These are phyloP conservation scores for Penicillium cinerascens DNA, from an alignment of 495 filamentous ascomycete species.

Conservation along the genomic window DNA sequence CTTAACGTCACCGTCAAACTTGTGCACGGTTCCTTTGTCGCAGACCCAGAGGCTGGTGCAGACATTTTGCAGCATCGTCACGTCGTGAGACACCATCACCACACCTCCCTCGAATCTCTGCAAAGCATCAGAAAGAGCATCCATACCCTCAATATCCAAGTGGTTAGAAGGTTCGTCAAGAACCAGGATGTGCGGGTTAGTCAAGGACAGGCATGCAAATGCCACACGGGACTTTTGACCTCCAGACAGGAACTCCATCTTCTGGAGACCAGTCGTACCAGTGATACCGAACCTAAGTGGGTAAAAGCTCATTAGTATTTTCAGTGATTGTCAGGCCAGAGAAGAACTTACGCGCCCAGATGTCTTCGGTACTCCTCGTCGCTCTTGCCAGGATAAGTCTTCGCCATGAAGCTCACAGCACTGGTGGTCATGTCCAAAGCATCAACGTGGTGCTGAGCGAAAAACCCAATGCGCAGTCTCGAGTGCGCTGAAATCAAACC, in stretches of 20 bases:
- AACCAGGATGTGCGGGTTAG: conserved; percentile 94
- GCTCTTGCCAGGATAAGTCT: conserved; percentile 80
- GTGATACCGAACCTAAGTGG: conserved; percentile 82
- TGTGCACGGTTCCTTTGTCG: conserved; percentile 90
- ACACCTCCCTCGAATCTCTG: conserved; percentile 88
- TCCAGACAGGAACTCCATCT: conserved; percentile 91
- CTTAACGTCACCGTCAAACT: conserved; percentile 92
- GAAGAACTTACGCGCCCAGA: conserved; percentile 65
- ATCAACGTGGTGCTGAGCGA: conserved; percentile 98
- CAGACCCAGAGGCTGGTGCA: conserved; percentile 96
- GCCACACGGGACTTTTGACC: conserved; percentile 98
- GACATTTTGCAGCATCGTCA: conserved; percentile 96
- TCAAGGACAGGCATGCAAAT: conserved; percentile 88
- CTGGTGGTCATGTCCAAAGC: conserved; percentile 84
- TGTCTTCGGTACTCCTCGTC: conserved; percentile 98
- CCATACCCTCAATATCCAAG: conserved; percentile 99
- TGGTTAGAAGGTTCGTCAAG: conserved; percentile 99
- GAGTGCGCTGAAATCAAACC: conserved; percentile 86
- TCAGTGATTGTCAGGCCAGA: neutral
- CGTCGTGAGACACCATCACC: conserved; percentile 98
- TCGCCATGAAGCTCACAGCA: conserved; percentile 93
- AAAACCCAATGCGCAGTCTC: conserved; percentile 87
- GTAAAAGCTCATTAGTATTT: neutral
- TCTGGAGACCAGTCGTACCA: conserved; percentile 93
- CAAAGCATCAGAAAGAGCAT: conserved; percentile 81